Percentiles rank a stretch among this genome's conserved stretches.
phyloP scores from a whole-genome alignment of 768 basidiomycete species.

The Lyophyllum semitale region DNA sequence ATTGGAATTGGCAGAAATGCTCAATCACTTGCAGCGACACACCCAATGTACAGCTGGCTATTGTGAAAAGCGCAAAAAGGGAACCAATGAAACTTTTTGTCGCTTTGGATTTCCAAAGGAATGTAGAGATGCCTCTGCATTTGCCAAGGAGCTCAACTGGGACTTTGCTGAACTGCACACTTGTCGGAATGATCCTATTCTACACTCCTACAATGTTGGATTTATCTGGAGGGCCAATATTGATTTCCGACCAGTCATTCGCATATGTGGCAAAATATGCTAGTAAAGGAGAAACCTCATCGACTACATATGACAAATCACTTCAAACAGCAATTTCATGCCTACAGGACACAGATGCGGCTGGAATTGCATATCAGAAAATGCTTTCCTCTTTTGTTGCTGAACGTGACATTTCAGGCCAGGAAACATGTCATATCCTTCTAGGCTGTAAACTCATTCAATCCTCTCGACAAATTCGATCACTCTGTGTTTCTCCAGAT shows the following conservation, averaged over 20 bases:
- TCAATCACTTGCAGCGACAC: background rate
- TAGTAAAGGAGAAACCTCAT: slow-evolving; percentile 9
- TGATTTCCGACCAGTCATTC: slow-evolving; percentile 13
- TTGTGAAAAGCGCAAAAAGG: slow-evolving; percentile 1
- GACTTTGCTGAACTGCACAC: slow-evolving; percentile 15
- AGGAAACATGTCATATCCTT: slow-evolving; percentile 11
- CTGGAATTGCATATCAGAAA: slow-evolving; percentile 10
- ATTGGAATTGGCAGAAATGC: slow-evolving; percentile 3
- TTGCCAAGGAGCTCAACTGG: background rate
- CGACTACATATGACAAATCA: background rate
- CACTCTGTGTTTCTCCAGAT: slow-evolving; percentile 10
- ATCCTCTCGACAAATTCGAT: background rate
- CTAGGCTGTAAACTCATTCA: slow-evolving; percentile 4
- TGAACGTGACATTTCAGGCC: slow-evolving; percentile 9
- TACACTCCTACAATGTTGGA: slow-evolving; percentile 20
- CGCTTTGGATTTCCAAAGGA: slow-evolving; percentile 16
- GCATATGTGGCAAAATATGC: slow-evolving; percentile 13
- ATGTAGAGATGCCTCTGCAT: slow-evolving; percentile 1
- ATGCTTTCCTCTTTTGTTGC: slow-evolving; percentile 11
- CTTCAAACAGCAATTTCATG: slow-evolving; percentile 6
- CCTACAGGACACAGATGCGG: slow-evolving; percentile 6
- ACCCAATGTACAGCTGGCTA: background rate
- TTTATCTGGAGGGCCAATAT: slow-evolving; percentile 27
- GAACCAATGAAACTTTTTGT: slow-evolving; percentile 2
- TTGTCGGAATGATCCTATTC: slow-evolving; percentile 18